Evolutionary conservation across 768 basidiomycete species (phyloP).

Genomic region (Termitomyces sp.): DNA sequence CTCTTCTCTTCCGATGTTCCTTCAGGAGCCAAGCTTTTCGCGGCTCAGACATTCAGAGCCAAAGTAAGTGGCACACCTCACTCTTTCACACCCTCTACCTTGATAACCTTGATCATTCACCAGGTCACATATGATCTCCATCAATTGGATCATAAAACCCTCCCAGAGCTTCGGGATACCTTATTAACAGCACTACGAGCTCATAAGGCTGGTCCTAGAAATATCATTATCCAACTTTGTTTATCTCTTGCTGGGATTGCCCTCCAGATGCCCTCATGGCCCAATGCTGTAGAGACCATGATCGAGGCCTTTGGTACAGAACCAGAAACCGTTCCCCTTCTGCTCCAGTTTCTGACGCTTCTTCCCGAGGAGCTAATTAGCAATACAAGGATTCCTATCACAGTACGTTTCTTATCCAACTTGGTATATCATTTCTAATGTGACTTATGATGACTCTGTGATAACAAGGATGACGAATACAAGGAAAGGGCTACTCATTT

Average conservation of each 20-base stretch:
- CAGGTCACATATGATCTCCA: conserved; percentile 95
- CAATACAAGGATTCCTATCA: conserved; percentile 85
- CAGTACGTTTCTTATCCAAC: conserved; percentile 49
- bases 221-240: conserved; percentile 85
- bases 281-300: conserved; percentile 73
- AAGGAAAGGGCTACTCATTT: conserved; percentile 55
- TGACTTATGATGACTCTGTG: background rate
- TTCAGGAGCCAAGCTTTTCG: conserved; percentile 82
- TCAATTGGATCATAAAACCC: conserved; percentile 74
- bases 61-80: conserved; percentile 58
- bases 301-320: conserved; percentile 84
- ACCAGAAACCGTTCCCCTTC: conserved; percentile 75
- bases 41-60: conserved; percentile 92
- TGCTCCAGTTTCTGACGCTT: conserved; percentile 87
- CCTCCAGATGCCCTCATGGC: conserved; percentile 85
- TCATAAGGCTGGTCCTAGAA: conserved; percentile 74
- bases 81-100: conserved; percentile 14
- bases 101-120: conserved; percentile 27
- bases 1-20: conserved; percentile 79
- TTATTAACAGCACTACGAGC: conserved; percentile 71
- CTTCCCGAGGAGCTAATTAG: conserved; percentile 85
- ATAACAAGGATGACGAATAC: conserved; percentile 70
- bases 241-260: conserved; percentile 89
- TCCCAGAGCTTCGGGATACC: conserved; percentile 83
- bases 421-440: background rate